Percentiles rank a stretch among this genome's conserved stretches.
These are phyloP conservation scores for Bipolaris victoriae DNA, from an alignment of 2,329 filamentous ascomycete genomes.

Conservation along the genomic window DNA sequence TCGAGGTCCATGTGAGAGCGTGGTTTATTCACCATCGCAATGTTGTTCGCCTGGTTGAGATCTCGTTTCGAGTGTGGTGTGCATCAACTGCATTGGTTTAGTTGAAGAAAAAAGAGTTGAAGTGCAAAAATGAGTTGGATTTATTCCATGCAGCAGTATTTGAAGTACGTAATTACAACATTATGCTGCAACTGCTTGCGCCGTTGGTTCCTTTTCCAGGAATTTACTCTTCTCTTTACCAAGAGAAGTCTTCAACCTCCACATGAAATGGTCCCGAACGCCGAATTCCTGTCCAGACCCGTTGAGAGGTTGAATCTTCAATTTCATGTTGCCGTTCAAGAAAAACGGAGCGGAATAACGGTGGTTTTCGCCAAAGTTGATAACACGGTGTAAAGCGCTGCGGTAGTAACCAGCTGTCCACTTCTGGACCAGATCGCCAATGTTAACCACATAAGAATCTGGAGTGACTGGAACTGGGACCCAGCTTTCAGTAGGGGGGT, in stretches of 20 bases:
- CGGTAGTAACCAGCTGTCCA: slow-evolving; percentile 18
- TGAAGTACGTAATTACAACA: neutral
- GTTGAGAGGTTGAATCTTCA: neutral
- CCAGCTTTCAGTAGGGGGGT: slow-evolving; percentile 5
- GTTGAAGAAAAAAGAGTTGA: too few relatives aligned
- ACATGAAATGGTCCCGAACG: neutral
- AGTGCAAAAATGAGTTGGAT: too few relatives aligned
- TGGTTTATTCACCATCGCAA: too few relatives aligned
- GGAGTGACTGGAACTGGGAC: slow-evolving; percentile 10
- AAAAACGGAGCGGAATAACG: neutral
- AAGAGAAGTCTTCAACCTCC: neutral
- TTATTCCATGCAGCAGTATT: neutral
- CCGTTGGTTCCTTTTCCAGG: neutral
- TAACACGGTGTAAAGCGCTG: slow-evolving; percentile 16
- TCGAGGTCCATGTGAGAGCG: too few relatives aligned
- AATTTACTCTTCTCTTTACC: neutral
- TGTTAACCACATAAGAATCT: slow-evolving; percentile 16
- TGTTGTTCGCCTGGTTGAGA: too few relatives aligned
- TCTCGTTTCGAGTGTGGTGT: too few relatives aligned
- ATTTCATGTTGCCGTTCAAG: neutral
- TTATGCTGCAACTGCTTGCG: neutral
- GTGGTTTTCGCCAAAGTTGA: slow-evolving; percentile 5
- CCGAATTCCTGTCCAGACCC: neutral
- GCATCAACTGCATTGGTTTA: too few relatives aligned
- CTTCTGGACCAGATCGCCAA: slow-evolving; percentile 14